phyloP scores from a whole-genome alignment of 768 basidiomycete species.

The Thelephora ganbajun region DNA sequence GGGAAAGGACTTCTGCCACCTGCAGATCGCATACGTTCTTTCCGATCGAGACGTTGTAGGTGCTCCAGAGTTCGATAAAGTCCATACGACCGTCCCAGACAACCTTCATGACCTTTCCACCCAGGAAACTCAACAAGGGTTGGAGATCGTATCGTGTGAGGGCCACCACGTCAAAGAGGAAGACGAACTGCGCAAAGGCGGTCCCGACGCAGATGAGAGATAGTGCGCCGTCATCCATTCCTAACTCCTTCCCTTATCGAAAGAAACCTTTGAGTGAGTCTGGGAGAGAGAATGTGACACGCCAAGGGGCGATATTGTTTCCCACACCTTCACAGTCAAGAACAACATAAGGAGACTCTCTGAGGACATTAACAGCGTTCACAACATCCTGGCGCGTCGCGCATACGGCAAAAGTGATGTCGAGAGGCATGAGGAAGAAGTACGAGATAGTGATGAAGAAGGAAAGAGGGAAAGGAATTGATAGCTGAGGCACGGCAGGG shows the following conservation, averaged over 20 bases:
- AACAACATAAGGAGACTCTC: constrained; percentile 11
- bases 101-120: constrained; percentile 21
- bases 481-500: too few relatives aligned
- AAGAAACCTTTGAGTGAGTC: not conserved
- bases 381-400: not conserved
- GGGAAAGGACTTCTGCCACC: constrained; percentile 19
- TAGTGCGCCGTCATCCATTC: constrained; percentile 18
- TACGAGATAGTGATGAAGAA: not conserved
- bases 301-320: not conserved
- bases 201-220: constrained; percentile 26
- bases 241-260: constrained; percentile 18
- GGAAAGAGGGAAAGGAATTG: not conserved
- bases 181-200: constrained; percentile 19
- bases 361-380: not conserved
- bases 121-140: constrained; percentile 17
- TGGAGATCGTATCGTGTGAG: constrained; percentile 11
- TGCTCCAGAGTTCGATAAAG: constrained; percentile 20
- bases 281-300: not conserved
- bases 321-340: constrained; percentile 24
- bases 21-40: constrained; percentile 26
- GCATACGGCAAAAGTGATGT: not conserved
- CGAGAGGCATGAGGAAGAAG: not conserved
- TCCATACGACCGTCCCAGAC: constrained; percentile 31
- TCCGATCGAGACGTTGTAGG: constrained; percentile 15
- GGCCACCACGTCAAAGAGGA: constrained; percentile 23